Evolutionary conservation across 2,329 filamentous ascomycete genomes (phyloP), one percentile per base, ranked within the genome.

Genomic region (Beauveria sp.): DNA sequence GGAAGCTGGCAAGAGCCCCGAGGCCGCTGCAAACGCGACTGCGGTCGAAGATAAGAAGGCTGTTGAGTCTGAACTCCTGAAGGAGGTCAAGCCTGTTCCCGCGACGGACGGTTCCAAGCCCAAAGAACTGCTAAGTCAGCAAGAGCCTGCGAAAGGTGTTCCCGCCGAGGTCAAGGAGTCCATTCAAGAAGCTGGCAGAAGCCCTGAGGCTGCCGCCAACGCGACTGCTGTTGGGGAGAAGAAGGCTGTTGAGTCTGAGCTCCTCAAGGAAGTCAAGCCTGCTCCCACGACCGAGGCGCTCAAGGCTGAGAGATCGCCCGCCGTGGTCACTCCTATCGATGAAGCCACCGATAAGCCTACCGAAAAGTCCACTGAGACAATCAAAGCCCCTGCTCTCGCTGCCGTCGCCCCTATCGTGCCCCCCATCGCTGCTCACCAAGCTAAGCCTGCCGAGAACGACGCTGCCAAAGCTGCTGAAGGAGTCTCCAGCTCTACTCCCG

Each of bases 11-110:
- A 72, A 80, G 68, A 79, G 77, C 63, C 87, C 90, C 10, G 91
- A 94, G 74, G 90, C 90, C 34, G 84, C 89, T 41, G 82, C 83
- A 60, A 88, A 86, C 73, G 77, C 84, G 2, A 80, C 81, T 60
- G 88, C 86, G 20, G 89, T 94, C 5, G 76, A 82, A 64, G 89
- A 92, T 67, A 94, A 94, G 83, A 84, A 84, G 71, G 80, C 79
- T 10, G 80, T 92, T 4, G 91, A 96, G 77, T 73, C 83, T 34
- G 88, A 96, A 75, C 79, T 96, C 9, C 77, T 92, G 54, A 80
- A 84, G 65, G 83, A 89, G 72, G 80, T 86, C 63, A 79, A 81
- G 71, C 70, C 73, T 57, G 70, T 70, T 58, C 68, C 77, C 65
- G 69, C 71, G 12, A 66, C 69, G 0, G 51, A 64, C 22, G 66